These are phyloP conservation scores for Aspergillus viridinutans DNA, from an alignment of 2,329 filamentous ascomycete species.

Conservation along the genomic window DNA sequence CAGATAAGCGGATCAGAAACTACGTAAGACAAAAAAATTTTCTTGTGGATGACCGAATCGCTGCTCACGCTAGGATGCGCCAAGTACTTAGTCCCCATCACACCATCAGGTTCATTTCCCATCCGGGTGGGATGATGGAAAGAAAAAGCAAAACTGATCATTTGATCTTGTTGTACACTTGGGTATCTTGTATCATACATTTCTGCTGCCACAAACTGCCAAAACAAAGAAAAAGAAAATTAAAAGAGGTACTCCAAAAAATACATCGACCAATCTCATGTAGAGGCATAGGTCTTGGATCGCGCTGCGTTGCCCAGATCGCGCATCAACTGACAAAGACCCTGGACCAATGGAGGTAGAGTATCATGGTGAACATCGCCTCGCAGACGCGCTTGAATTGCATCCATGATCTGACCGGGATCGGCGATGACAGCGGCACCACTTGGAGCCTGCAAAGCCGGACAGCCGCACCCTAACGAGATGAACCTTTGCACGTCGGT, in stretches of 20 bases:
- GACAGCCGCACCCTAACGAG: conserved; percentile 51
- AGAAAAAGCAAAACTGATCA: no score
- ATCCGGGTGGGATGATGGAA: not conserved
- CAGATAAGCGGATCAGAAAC: not conserved
- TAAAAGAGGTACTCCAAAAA: no score
- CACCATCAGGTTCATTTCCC: not conserved
- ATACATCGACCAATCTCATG: not conserved
- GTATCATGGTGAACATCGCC: conserved; percentile 49
- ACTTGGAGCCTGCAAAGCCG: conserved; percentile 45
- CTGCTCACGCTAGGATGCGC: not conserved
- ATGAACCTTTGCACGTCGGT: conserved; percentile 56
- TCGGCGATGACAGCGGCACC: conserved; percentile 46
- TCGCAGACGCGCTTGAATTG: conserved; percentile 54
- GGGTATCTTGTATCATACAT: no score
- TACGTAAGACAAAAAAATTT: not conserved
- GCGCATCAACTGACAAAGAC: conserved; percentile 58
- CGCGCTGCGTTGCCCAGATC: conserved; percentile 22
- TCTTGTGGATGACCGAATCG: not conserved
- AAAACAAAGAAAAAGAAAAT: no score
- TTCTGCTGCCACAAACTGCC: no score
- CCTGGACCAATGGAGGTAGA: conserved; percentile 61
- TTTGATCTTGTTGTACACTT: no score
- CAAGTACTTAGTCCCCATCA: not conserved
- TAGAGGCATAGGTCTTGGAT: not conserved
- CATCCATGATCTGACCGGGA: conserved; percentile 55